These are phyloP conservation scores for Hibiscus syriacus DNA, from an alignment of 345 rosid genomes.

Conservation along the genomic window DNA sequence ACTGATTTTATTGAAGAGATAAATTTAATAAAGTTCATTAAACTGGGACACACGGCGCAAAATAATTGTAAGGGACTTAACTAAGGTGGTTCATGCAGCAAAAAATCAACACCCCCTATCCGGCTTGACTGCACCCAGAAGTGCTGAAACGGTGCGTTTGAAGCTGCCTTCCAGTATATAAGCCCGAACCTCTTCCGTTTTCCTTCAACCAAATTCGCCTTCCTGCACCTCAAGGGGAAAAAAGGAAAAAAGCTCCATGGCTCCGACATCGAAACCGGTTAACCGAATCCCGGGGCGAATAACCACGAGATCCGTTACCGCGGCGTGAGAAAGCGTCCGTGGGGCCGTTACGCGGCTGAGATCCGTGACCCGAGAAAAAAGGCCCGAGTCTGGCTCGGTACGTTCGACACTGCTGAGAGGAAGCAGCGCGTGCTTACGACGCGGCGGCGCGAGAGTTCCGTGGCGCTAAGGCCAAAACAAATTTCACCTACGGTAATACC, in stretches of 20 bases:
- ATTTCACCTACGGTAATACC: constrained; percentile 36
- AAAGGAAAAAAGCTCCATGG: constrained; percentile 20
- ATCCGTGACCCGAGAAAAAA: constrained; percentile 92
- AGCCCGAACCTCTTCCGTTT: constrained; percentile 5
- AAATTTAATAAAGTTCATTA: not conserved
- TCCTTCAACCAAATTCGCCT: not conserved
- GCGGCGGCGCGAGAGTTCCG: constrained; percentile 81
- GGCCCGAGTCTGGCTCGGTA: constrained; percentile 93
- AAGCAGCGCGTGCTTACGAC: constrained; percentile 93
- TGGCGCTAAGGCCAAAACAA: constrained; percentile 79
- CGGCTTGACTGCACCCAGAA: constrained; percentile 3
- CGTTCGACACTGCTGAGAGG: constrained; percentile 83
- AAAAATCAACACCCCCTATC: not conserved
- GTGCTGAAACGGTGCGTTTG: constrained; percentile 4
- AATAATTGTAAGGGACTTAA: not conserved
- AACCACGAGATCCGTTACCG: constrained; percentile 64
- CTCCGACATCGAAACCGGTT: constrained; percentile 38
- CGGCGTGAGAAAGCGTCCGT: constrained; percentile 87
- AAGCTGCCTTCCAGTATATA: constrained; percentile 20
- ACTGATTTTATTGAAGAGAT: too few relatives aligned
- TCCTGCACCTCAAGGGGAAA: not conserved
- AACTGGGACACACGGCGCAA: not conserved
- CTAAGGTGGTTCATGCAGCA: not conserved
- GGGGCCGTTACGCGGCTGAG: constrained; percentile 98
- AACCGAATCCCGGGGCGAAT: constrained; percentile 9